These are phyloP conservation scores for Saccharomycopsis hybrid DNA, from an alignment of 1,139 yeast species.

Conservation along the genomic window DNA sequence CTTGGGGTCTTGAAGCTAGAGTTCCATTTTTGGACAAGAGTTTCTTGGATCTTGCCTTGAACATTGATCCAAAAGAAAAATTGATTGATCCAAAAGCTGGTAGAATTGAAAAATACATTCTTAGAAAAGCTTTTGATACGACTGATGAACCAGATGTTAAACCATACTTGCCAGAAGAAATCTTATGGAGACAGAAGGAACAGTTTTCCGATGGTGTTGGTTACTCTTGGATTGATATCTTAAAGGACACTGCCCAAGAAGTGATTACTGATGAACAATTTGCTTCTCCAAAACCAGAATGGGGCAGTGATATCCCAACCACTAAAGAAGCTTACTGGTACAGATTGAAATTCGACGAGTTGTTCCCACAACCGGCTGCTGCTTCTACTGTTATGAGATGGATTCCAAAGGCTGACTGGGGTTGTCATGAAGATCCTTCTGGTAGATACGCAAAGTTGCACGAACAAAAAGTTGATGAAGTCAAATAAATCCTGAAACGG, in stretches of 20 bases:
- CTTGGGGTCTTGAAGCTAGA: constrained; percentile 99
- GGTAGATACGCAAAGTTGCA: constrained; percentile 95
- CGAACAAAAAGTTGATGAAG: constrained; percentile 46
- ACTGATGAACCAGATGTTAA: constrained; percentile 55
- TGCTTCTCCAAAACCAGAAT: constrained; percentile 83
- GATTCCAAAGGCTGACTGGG: constrained; percentile 99
- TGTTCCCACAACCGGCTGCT: constrained; percentile 86
- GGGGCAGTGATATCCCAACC: constrained; percentile 93
- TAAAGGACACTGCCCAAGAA: constrained; percentile 90
- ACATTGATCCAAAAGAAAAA: constrained; percentile 90
- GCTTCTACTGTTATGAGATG: constrained; percentile 98
- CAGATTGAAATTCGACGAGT: constrained; percentile 90
- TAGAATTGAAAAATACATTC: constrained; percentile 84
- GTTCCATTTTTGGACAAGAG: constrained; percentile 96
- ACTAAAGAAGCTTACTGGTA: constrained; percentile 99
- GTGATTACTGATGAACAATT: constrained; percentile 84
- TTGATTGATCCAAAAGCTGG: constrained; percentile 64
- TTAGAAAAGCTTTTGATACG: constrained; percentile 96
- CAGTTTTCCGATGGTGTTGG: constrained; percentile 99
- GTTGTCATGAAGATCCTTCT: constrained; percentile 96
- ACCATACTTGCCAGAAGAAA: constrained; percentile 93
- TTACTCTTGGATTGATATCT: constrained; percentile 97
- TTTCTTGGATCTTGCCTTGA: constrained; percentile 89
- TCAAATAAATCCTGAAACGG: too few relatives aligned
- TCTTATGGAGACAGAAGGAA: constrained; percentile 99